Percentiles rank a stretch among this genome's conserved stretches.
These are phyloP conservation scores for Hura crepitans DNA, from an alignment of 441 rosid species.

Conservation along the genomic window DNA sequence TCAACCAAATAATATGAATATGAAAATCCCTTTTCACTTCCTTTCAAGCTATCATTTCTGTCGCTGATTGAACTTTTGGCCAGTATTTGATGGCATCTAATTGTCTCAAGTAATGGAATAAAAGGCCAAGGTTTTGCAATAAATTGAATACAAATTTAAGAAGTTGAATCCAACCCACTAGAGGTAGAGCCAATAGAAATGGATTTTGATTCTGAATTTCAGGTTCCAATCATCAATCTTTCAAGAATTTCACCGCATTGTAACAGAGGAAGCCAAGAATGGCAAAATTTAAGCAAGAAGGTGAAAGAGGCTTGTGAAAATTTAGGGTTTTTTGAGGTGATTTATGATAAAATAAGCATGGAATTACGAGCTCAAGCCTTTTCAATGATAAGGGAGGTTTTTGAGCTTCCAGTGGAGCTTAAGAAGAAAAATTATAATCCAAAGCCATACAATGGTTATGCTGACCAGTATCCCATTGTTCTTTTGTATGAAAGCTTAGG, in stretches of 20 bases:
- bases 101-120: no score
- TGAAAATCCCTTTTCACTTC: no score
- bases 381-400: constrained; percentile 8
- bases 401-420: constrained; percentile 12
- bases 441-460: constrained; percentile 9
- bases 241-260: neutral
- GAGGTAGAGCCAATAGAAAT: no score
- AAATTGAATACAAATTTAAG: no score
- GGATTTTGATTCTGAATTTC: neutral
- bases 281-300: constrained; percentile 14
- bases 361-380: constrained; percentile 15
- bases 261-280: constrained; percentile 1
- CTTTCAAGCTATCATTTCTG: no score
- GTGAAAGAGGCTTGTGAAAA: constrained; percentile 26
- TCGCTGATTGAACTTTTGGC: no score
- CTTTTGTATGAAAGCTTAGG: constrained; percentile 5
- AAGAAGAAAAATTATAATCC: constrained; percentile 1
- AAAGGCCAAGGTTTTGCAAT: no score
- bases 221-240: constrained; percentile 9
- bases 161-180: no score
- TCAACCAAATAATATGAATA: no score
- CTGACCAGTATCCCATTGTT: neutral
- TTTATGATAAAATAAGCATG: constrained; percentile 17
- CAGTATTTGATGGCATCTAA: no score
- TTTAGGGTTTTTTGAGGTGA: constrained; percentile 23